Base-by-base conservation (phyloP, 306 rosid species). In the Glycine soja region DNA sequence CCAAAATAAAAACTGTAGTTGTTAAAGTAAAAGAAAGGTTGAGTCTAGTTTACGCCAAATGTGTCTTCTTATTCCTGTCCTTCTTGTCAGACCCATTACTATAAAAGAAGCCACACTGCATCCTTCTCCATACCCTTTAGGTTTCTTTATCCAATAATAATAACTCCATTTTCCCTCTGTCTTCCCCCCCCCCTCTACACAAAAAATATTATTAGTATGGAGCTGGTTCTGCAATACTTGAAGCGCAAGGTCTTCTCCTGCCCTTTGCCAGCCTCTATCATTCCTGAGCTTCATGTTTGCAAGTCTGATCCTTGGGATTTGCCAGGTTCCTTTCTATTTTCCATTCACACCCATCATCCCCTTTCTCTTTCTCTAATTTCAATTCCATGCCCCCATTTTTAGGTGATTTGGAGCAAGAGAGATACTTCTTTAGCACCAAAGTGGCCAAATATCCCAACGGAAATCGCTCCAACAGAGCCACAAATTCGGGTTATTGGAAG, bases 241-340 rank as follows among this genome's bases (percentile, higher is more conserved):
- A 90, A 86, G 75, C 88, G 97, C 8, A 95, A 95, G 88, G 94
- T 90, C 46, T 82, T 86, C 53, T 91, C 97, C 6, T 88, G 2
- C 77, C 99, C 99, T 24, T 61, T 95, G 76, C 99, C 99, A 1
- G 97, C 99, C n/a, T 90, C 99, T 1, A 85, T 95, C 83, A 95
- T 95, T 72, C 99, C 98, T 14, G 97, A 95, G 34, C 90, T 90
- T 71, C 90, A 93, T 68, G 90, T 95, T 70, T 92, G 94, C 91
- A 95, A 92, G 62, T 86, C 89, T n/a, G 99, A 95, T 79, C 99
- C 99, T 12, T 95, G 99, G 98, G 99, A 95, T 90, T 92, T 95
- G 87, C 99, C 98, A 5, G 57, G 30, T 24, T 24, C 30, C 30
- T 24, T 24, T 24, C 30, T 24, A 24, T 24, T 24, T 24, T 24